These are phyloP conservation scores for Solanum chiquidenum DNA, from an alignment of 257 asterid species.

Conservation along the genomic window DNA sequence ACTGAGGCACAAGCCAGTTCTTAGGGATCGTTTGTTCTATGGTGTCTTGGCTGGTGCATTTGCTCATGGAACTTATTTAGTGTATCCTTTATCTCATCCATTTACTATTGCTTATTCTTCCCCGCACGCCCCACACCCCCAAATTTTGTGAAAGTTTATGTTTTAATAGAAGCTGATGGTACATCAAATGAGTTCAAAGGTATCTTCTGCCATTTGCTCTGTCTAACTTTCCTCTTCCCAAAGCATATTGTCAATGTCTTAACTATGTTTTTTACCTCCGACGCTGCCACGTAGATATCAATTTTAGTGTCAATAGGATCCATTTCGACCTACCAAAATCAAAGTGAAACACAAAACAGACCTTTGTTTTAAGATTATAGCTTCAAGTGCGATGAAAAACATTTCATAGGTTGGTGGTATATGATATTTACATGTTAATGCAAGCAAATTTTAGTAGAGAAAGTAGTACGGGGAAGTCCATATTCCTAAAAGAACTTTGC, in stretches of 20 bases:
- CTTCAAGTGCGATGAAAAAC: neutral
- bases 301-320: neutral
- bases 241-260: neutral
- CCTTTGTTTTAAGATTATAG: neutral
- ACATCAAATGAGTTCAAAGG: neutral
- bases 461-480: neutral
- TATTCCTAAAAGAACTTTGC: neutral
- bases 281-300: neutral
- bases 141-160: neutral
- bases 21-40: slow-evolving; percentile 68
- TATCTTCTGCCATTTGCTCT: neutral
- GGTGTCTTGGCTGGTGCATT: slow-evolving; percentile 76
- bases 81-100: slow-evolving; percentile 34
- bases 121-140: neutral
- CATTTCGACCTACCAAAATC: neutral
- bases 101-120: neutral
- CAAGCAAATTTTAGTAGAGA: neutral
- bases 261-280: neutral
- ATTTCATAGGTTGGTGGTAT: neutral
- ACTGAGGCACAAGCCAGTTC: slow-evolving; percentile 54
- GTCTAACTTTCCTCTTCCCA: neutral
- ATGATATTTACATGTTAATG: neutral
- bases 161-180: neutral
- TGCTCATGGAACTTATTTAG: slow-evolving; percentile 63
- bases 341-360: neutral